Conservation (phyloP, 331 rosid species). For the Dryas integrifolia region DNA sequence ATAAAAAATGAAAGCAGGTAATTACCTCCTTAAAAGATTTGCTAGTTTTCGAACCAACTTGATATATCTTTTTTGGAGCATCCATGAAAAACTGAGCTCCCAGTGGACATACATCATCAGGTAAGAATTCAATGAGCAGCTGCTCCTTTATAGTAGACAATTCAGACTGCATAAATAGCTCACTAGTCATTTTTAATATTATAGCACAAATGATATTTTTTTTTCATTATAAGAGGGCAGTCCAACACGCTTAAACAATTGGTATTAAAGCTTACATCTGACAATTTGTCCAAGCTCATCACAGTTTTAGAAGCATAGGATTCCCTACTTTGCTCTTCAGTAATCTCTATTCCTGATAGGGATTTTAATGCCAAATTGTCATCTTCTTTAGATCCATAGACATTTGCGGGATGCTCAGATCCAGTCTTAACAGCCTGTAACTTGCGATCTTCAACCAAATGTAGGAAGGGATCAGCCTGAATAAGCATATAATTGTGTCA, state of each 20-base stretch:
- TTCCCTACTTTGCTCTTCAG: slow-evolving; percentile 53
- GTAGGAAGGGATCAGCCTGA: slow-evolving; percentile 91
- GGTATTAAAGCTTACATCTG: slow-evolving; percentile 51
- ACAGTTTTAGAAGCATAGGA: slow-evolving; percentile 60
- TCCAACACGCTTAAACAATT: neutral
- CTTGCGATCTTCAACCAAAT: slow-evolving; percentile 66
- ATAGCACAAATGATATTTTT: neutral
- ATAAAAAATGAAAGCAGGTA: slow-evolving; percentile 7
- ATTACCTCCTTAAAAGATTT: slow-evolving; percentile 31
- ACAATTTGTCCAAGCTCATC: slow-evolving; percentile 53
- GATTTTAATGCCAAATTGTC: slow-evolving; percentile 52
- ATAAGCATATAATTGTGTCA: slow-evolving; percentile 17
- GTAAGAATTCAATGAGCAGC: slow-evolving; percentile 58
- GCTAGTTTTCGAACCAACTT: slow-evolving; percentile 28
- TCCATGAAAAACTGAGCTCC: slow-evolving; percentile 54
- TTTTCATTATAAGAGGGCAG: neutral
- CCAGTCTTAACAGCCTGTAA: slow-evolving; percentile 54
- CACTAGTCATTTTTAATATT: neutral
- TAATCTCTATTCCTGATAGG: slow-evolving; percentile 47
- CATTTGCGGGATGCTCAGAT: slow-evolving; percentile 34
- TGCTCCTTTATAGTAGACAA: slow-evolving; percentile 51
- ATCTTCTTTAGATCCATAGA: slow-evolving; percentile 86
- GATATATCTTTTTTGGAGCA: slow-evolving; percentile 36
- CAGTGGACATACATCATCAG: slow-evolving; percentile 59
- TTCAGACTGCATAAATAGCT: slow-evolving; percentile 53